Base-by-base conservation (phyloP, 768 basidiomycete species). In the Hypholoma fasciculare region DNA sequence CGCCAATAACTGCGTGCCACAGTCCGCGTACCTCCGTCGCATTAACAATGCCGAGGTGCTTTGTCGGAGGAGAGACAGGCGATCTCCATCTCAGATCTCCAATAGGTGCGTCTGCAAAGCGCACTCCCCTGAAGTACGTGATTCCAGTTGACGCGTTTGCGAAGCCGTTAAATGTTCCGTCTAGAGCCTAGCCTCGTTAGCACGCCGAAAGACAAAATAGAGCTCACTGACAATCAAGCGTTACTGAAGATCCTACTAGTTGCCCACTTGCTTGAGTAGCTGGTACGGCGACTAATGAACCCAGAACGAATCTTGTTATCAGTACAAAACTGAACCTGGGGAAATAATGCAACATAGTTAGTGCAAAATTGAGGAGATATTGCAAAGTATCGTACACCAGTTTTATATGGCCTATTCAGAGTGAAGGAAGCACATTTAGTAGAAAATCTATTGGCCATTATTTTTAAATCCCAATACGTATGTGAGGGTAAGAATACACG, bases 61-160 rank as follows among this genome's bases (percentile, higher is more conserved):
- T 68, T 16, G 67, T 71, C 3, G 77, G 76, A 34, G 77, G 77
- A 4, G 66, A 69, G 9, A 78, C 71, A 16, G 78, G 74, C 4
- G 75, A 71, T 46, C 70, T 66, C 75, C 75, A 80, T 36, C 77
- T 73, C 40, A 76, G 69, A 16, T 76, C 63, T 0, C 76, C 78
- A 30, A 75, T 49, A 3, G 80, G 78, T 12, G 78, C 66, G 58
- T 80, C 78, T 20, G 78, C 78, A 58, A 72, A 79, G 19, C 74
- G 78, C 39, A 80, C 64, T 2, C 79, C 79, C 7, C 62, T 65
- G 61, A 74, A 79, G n/a, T 67, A 74, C 11, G 68, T 72, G 16
- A 77, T 71, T 1, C 71, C 69, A 23, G 66, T 71, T 9, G 67
- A 64, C 14, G 62, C 58, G 56, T 77, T 69, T 26, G 56, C 54